Evolutionary conservation across 2,329 filamentous ascomycete species (phyloP), one percentile per base, ranked within the genome.

Genomic region (Tolypocladium paradoxum): DNA sequence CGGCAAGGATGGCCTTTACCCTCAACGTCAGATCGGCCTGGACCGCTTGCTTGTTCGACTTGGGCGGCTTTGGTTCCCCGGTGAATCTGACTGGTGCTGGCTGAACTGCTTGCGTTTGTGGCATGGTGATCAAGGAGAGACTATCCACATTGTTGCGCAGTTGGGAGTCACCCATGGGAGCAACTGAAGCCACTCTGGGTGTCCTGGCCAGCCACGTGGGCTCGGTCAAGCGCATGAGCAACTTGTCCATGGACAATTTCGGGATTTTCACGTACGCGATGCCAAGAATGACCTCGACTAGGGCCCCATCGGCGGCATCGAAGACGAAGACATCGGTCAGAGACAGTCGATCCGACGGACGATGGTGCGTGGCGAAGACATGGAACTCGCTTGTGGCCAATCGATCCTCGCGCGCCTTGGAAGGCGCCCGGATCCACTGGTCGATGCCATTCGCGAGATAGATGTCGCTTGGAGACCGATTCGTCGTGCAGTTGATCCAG

Each of bases 401-500:
- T 50, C 20, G 2, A 50, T 38, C 16, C 3, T 46, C 14, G 3
- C 59, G 20, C 5, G 14, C 18, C 50, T 18, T 36, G 27, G 12
- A 56, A 4, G 69, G 67, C 1, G 62, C 60, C 6, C 69, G 65
- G 6, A 72, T 63, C 64, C 58, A 67, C 20, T 53, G 45, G 12
- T 70, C 68, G 38, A 65, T 58, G 1, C 65, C 59, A 12, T 56
- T 64, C 6, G 63, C 60, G 22, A 73, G 58, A 59, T 58, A 73
- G 35, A 72, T 66, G 31, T 67, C 66, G 0, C 37, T 51, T 0
- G 56, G 34, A 1, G 49, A 35, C 6, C 52, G 37, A 8, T 68
- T 61, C 0, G 61, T 62, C 67, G 73, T 66, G 53, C 56, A 60
- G 55, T 73, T 73, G 7, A 66, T 60, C 49, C 55, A 71, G 2